Conservation (phyloP, 352 stramenopile genomes). For the Pythium apleroticum region DNA sequence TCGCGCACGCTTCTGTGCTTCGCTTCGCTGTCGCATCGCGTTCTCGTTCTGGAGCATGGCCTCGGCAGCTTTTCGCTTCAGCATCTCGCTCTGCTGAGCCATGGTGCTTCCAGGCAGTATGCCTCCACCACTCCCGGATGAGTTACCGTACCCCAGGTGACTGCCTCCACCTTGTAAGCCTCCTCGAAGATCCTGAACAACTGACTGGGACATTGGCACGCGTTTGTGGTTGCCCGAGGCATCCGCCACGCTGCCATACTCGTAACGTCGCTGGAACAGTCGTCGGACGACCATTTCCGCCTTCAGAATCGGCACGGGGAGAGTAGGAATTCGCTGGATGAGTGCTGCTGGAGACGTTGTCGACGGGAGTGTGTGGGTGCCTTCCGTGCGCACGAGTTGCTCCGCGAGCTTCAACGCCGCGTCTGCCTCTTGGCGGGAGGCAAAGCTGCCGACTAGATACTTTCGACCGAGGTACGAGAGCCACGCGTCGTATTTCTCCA, state of each 20-base stretch:
- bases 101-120: not conserved
- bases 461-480: conserved; percentile 24
- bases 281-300: conserved; percentile 30
- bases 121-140: not conserved
- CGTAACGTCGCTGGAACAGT: conserved; percentile 27
- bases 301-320: conserved; percentile 29
- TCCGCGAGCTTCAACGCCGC: conserved; percentile 6
- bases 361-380: conserved; percentile 4
- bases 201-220: conserved; percentile 23
- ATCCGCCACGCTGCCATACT: conserved; percentile 13
- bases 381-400: conserved; percentile 6
- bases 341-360: not conserved
- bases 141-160: conserved; percentile 16
- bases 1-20: conserved; percentile 20
- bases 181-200: conserved; percentile 15
- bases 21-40: conserved; percentile 12
- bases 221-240: conserved; percentile 2
- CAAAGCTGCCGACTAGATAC: conserved; percentile 17
- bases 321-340: conserved; percentile 5
- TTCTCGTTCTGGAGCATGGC: not conserved
- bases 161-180: conserved; percentile 16
- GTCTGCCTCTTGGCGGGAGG: conserved; percentile 26
- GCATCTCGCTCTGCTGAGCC: conserved; percentile 8
- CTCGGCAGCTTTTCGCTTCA: conserved; percentile 22
- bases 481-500: conserved; percentile 23